phyloP scores from a whole-genome alignment of 2,329 filamentous ascomycete genomes.

The Colletotrichum sp. region DNA sequence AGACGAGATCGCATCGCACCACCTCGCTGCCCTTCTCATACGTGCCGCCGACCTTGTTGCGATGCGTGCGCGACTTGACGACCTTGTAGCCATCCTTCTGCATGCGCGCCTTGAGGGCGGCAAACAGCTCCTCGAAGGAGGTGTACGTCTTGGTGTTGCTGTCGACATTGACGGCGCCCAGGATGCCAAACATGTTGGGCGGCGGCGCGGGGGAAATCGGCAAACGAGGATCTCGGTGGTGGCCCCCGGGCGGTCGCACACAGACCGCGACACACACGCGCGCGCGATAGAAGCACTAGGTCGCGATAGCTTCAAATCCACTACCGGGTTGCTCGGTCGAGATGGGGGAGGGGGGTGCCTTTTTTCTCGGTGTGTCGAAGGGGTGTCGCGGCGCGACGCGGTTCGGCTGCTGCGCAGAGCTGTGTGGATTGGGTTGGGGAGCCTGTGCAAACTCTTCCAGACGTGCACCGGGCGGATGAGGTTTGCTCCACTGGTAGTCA shows the following conservation, averaged over 20 bases:
- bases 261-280: neutral
- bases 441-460: slow-evolving; percentile 25
- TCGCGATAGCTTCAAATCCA: slow-evolving; percentile 9
- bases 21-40: slow-evolving; percentile 47
- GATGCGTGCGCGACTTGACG: slow-evolving; percentile 49
- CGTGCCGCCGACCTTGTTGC: slow-evolving; percentile 43
- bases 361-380: neutral
- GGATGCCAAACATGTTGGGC: slow-evolving; percentile 47
- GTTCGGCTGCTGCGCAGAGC: slow-evolving; percentile 8
- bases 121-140: slow-evolving; percentile 47
- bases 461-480: slow-evolving; percentile 8
- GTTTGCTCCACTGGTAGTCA: slow-evolving; percentile 10
- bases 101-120: slow-evolving; percentile 44
- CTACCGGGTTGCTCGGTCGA: slow-evolving; percentile 8
- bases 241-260: neutral
- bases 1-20: slow-evolving; percentile 50
- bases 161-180: slow-evolving; percentile 40
- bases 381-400: slow-evolving; percentile 27
- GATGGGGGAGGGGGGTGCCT: slow-evolving; percentile 6
- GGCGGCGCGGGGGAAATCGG: neutral
- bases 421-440: slow-evolving; percentile 23
- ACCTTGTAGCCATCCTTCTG: slow-evolving; percentile 51
- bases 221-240: neutral
- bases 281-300: neutral
- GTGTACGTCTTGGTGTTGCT: slow-evolving; percentile 36